Conservation (phyloP, 2,329 filamentous ascomycete genomes). For the Aspergillus tamarii region DNA sequence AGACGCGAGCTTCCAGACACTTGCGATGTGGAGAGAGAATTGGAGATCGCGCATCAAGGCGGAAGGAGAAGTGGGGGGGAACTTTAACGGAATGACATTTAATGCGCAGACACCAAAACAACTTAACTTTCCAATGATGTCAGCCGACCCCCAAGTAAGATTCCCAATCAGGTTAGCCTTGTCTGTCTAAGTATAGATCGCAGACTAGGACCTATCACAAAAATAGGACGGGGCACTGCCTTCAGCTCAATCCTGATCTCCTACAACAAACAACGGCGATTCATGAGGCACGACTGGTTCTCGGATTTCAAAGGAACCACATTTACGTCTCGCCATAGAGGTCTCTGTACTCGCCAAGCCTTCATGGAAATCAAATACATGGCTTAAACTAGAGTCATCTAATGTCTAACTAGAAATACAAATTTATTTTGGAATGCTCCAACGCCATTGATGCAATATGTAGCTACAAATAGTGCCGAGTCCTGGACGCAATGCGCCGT, state of each 20-base stretch:
- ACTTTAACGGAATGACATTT: neutral
- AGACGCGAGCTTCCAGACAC: neutral
- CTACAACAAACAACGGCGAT: neutral
- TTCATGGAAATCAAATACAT: neutral
- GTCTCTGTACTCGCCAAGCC: neutral
- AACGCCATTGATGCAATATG: conserved; percentile 15
- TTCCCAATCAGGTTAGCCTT: neutral
- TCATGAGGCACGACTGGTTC: neutral
- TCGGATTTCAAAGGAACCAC: neutral
- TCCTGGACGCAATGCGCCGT: conserved; percentile 11
- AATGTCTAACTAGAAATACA: conserved; percentile 5
- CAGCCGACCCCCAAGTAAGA: neutral
- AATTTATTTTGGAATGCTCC: neutral
- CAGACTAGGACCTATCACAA: neutral
- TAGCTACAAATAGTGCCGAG: conserved; percentile 12
- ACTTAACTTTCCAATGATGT: neutral
- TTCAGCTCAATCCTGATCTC: neutral
- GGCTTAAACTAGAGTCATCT: neutral
- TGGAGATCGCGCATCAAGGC: conserved; percentile 8
- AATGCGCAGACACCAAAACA: neutral
- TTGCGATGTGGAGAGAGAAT: neutral
- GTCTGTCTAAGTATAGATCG: neutral
- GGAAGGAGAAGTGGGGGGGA: conserved; percentile 5
- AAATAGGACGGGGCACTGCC: neutral
- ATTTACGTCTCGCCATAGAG: neutral